Evolutionary conservation across 139 green algal genomes (phyloP).

Genomic region (Penium margaritaceum): DNA sequence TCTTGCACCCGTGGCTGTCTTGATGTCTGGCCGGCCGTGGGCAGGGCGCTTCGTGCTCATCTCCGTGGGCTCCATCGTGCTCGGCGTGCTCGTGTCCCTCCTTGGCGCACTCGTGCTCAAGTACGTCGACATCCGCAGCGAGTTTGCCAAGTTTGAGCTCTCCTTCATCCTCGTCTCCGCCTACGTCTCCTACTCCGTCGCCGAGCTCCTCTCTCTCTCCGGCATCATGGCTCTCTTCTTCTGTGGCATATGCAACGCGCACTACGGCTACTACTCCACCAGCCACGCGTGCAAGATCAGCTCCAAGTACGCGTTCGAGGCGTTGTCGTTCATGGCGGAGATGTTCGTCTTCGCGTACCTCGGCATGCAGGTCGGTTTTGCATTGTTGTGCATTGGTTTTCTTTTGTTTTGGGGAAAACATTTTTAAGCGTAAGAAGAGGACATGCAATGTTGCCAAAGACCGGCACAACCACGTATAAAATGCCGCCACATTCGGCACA

Average conservation of each 20-base stretch:
- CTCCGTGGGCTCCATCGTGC: slow-evolving; percentile 54
- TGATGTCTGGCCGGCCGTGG: no score
- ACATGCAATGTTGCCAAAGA: no score
- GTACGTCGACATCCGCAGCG: slow-evolving; percentile 35
- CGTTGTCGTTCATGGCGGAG: slow-evolving; percentile 59
- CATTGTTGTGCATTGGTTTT: no score
- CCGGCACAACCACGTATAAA: no score
- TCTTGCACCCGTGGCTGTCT: no score
- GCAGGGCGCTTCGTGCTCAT: slow-evolving; percentile 55
- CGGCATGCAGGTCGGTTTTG: slow-evolving; percentile 52
- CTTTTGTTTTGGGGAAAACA: no score
- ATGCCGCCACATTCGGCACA: no score
- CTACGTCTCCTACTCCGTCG: slow-evolving; percentile 47
- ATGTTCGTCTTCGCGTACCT: slow-evolving; percentile 72
- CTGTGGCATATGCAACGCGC: slow-evolving; percentile 59
- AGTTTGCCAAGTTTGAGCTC: slow-evolving; percentile 44
- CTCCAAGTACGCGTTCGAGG: slow-evolving; percentile 51
- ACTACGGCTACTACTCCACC: slow-evolving; percentile 62
- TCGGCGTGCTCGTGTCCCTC: slow-evolving; percentile 55
- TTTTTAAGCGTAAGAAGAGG: no score
- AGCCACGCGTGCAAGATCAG: slow-evolving; percentile 47
- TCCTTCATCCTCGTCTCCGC: slow-evolving; percentile 44
- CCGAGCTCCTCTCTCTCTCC: slow-evolving; percentile 31
- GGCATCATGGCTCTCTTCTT: slow-evolving; percentile 59
- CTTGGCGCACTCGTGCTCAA: slow-evolving; percentile 46